Evolutionary conservation across 345 rosid genomes (phyloP), one percentile per base, ranked within the genome.

Genomic region (Melaleuca alternifolia): DNA sequence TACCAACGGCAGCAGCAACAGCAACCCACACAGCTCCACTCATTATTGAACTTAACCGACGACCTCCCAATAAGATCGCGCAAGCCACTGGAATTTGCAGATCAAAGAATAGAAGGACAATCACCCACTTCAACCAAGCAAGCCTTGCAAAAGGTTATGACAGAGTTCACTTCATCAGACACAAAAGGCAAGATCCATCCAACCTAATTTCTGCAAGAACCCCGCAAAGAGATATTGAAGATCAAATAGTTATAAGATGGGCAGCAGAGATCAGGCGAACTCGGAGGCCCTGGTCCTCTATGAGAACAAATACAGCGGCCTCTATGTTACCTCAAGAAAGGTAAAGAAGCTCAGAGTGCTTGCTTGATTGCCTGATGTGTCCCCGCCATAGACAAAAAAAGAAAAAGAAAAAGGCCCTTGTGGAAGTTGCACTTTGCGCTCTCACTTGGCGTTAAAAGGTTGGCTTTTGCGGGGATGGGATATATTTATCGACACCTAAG

Each of bases 1-100:
- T 87, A 56, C 89, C 89, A 84, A 87, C 56, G 84, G 89, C 86
- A 77, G 89, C 89, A 84, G 84, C 89, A 87, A 87, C 82, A 28
- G 89, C 89, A 79, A 84, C 89, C 85, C 85, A 86, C 82, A 84
- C 89, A 54, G 89, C 89, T 50, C 87, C 89, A 30, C 86, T 79
- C 89, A 84, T 87, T 65, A 37, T 37, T 10, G 81, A 71, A 37
- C 81, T 37, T 33, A 71, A 10, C 81, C 48, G 5, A 10, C 59
- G 51, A 52, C 59, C 48, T 20, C 84, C 24, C 46, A 30, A 30
- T 10, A 51, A 52, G 51, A 54, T 54, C 13, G 4, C n/a, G 24
- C 41, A 30, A 28, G 26, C 85, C 59, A 53, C 61, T 7, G 57
- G 85, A 44, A 50, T 79, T 83, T 83, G 48, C 85, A 83, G 57